Conservation (phyloP, 805 yeast species). For the Ogataea salicorniae region DNA sequence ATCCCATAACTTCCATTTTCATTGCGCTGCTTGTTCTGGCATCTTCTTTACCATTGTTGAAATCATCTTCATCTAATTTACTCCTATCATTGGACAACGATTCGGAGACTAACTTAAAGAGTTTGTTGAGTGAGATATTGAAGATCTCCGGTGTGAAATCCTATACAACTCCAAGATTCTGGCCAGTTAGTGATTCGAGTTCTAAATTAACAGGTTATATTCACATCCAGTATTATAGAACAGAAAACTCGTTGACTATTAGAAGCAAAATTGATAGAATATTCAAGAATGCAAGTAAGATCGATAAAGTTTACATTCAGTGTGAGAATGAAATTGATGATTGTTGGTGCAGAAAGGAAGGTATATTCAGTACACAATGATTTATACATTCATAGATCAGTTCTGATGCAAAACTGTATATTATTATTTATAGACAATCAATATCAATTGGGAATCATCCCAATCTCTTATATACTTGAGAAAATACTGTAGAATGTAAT, state of each 20-base stretch:
- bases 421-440: too few relatives aligned
- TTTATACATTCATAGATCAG: too few relatives aligned
- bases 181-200: constrained; percentile 53
- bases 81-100: constrained; percentile 49
- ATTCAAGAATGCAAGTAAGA: constrained; percentile 15
- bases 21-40: constrained; percentile 76
- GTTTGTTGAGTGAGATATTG: constrained; percentile 61
- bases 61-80: constrained; percentile 71
- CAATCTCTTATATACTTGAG: too few relatives aligned
- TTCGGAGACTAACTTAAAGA: constrained; percentile 60
- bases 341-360: constrained; percentile 34
- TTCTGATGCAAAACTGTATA: too few relatives aligned
- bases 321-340: constrained; percentile 35
- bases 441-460: too few relatives aligned
- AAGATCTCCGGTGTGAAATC: constrained; percentile 76
- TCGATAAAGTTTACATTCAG: constrained; percentile 28
- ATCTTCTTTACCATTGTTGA: constrained; percentile 80
- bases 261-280: constrained; percentile 25
- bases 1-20: constrained; percentile 85
- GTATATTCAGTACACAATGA: constrained; percentile 23
- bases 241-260: constrained; percentile 27
- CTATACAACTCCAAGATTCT: constrained; percentile 85
- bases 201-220: constrained; percentile 63
- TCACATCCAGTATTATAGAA: constrained; percentile 64
- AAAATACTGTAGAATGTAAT: too few relatives aligned